phyloP scores from a whole-genome alignment of 495 filamentous ascomycete genomes.

The Daldinia grandis region DNA sequence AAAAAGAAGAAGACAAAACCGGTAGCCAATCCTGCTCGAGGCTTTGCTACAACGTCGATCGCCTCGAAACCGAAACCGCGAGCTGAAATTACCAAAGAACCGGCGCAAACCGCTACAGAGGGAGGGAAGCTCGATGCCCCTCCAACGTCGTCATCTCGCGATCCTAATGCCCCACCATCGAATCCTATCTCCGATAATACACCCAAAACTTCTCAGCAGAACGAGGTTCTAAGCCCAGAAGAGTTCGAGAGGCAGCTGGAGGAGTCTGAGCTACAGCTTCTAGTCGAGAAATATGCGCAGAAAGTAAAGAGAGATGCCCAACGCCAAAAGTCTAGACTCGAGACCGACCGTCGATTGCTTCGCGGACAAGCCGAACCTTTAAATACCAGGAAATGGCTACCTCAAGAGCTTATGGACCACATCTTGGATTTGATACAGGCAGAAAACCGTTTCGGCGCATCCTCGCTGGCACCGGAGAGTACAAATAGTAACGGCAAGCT shows the following conservation, averaged over 20 bases:
- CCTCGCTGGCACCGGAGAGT: constrained; percentile 51
- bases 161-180: constrained; percentile 47
- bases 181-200: constrained; percentile 42
- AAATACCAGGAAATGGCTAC: constrained; percentile 78
- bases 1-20: constrained; percentile 89
- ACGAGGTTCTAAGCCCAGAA: constrained; percentile 72
- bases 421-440: constrained; percentile 69
- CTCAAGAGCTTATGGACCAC: constrained; percentile 77
- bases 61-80: constrained; percentile 82
- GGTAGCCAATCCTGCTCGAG: constrained; percentile 81
- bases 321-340: constrained; percentile 73
- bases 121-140: constrained; percentile 39
- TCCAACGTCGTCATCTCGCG: constrained; percentile 44
- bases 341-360: constrained; percentile 80
- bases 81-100: constrained; percentile 50
- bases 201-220: constrained; percentile 52
- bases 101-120: constrained; percentile 24
- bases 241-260: constrained; percentile 86
- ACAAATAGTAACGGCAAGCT: constrained; percentile 50
- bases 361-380: constrained; percentile 75
- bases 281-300: constrained; percentile 80
- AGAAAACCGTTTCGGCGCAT: constrained; percentile 59
- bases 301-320: constrained; percentile 72
- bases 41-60: constrained; percentile 90
- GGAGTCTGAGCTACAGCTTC: constrained; percentile 78